phyloP scores from a whole-genome alignment of 192 early-diverging fungal species.

The Coemansia sp. region DNA sequence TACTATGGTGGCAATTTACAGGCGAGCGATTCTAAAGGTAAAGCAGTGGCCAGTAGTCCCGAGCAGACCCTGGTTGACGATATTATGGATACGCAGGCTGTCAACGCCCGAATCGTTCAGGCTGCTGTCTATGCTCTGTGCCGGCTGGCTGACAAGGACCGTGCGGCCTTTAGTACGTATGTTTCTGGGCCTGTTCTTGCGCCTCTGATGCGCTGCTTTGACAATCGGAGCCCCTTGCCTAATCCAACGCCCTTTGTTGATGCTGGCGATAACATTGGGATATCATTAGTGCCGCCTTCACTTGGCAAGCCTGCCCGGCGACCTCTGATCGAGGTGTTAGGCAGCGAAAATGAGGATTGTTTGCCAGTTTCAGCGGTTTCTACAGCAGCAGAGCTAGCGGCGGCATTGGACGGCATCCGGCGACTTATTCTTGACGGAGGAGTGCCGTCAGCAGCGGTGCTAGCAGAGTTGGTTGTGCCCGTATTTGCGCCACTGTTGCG shows the following conservation, averaged over 20 bases:
- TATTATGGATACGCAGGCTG: constrained; percentile 8
- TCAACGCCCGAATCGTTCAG: constrained; percentile 8
- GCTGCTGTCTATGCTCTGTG: constrained; percentile 27
- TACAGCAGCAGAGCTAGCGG: constrained; percentile 36
- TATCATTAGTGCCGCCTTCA: not conserved
- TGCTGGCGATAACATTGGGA: not conserved
- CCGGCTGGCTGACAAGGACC: constrained; percentile 13
- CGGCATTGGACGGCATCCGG: constrained; percentile 53
- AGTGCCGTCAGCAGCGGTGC: constrained; percentile 58
- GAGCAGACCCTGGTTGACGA: constrained; percentile 1
- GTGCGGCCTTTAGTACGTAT: constrained; percentile 22
- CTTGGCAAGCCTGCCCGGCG: not conserved
- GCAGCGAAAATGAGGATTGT: not conserved
- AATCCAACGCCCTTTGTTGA: not conserved
- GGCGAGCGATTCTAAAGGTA: not conserved
- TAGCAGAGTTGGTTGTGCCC: constrained; percentile 57
- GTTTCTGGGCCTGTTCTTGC: constrained; percentile 51
- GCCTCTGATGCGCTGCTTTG: constrained; percentile 48
- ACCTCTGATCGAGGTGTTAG: constrained; percentile 27
- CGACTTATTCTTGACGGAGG: constrained; percentile 60
- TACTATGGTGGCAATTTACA: not conserved
- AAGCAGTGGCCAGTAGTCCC: not conserved
- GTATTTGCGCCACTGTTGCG: constrained; percentile 58
- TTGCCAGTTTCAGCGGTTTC: not conserved
- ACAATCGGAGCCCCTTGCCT: not conserved